A percentile compares a stretch with the other conserved stretches of the same genome.
These are phyloP conservation scores for Nectriaceae sp. DNA, from an alignment of 2,329 filamentous ascomycete genomes.

Conservation along the genomic window DNA sequence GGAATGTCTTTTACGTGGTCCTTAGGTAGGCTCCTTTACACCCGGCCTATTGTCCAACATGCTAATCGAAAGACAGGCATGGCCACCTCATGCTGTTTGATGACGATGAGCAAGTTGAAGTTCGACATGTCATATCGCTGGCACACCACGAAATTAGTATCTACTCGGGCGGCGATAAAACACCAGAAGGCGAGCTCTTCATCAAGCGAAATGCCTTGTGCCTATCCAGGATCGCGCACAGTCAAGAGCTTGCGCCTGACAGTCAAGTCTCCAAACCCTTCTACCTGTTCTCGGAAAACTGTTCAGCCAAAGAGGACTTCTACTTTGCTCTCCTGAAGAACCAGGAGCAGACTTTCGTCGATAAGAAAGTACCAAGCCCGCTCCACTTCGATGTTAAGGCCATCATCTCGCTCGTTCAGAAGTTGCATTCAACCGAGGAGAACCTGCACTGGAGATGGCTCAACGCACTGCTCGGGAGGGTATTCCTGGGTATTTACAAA, in stretches of 20 bases:
- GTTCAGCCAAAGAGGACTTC: conserved; percentile 97
- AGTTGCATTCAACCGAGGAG: conserved; percentile 88
- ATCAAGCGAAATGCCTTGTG: conserved; percentile 93
- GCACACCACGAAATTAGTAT: conserved; percentile 84
- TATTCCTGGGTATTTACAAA: conserved; percentile 87
- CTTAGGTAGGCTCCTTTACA: conserved; percentile 61
- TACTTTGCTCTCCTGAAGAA: conserved; percentile 90
- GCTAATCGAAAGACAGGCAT: conserved; percentile 57
- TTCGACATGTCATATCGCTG: conserved; percentile 92
- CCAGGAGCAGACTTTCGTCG: conserved; percentile 67
- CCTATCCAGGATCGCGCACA: conserved; percentile 65
- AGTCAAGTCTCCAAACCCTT: conserved; percentile 74
- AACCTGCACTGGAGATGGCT: conserved; percentile 90
- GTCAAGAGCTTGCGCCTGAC: conserved; percentile 57
- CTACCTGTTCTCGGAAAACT: conserved; percentile 92
- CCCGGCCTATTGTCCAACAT: conserved; percentile 4
- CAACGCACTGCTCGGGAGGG: conserved; percentile 83
- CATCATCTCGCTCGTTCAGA: conserved; percentile 87
- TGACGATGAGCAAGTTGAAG: conserved; percentile 91
- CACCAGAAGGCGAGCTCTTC: conserved; percentile 90
- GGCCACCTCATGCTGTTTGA: conserved; percentile 98
- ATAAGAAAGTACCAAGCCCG: conserved; percentile 63
- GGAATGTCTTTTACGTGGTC: conserved; percentile 93
- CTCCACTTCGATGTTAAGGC: conserved; percentile 80
- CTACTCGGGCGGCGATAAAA: conserved; percentile 75